Evolutionary conservation across 345 rosid genomes (phyloP).

Genomic region (Diplotaxis tenuifolia): DNA sequence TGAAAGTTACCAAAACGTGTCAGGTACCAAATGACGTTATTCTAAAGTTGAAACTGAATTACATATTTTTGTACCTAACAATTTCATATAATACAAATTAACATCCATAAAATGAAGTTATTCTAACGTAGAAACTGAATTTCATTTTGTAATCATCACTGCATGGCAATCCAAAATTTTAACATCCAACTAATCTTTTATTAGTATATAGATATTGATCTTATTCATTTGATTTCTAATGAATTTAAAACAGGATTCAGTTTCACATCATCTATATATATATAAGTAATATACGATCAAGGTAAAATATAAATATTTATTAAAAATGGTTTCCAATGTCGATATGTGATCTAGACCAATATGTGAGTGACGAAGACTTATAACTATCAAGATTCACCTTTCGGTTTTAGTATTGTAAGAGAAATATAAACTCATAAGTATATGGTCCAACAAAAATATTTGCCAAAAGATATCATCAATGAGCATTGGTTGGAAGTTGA

Average conservation of each 20-base stretch:
- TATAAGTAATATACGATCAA: neutral
- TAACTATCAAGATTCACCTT: neutral
- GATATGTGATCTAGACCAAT: neutral
- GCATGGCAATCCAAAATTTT: too few relatives aligned
- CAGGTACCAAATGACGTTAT: neutral
- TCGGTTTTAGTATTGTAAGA: neutral
- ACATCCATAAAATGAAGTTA: too few relatives aligned
- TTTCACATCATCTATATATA: neutral
- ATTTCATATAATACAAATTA: too few relatives aligned
- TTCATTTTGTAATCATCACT: too few relatives aligned
- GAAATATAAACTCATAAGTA: neutral
- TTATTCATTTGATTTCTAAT: neutral
- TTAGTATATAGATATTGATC: neutral
- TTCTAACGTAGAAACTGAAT: too few relatives aligned
- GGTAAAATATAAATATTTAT: neutral
- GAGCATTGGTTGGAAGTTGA: constrained; percentile 24
- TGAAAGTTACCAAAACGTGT: neutral
- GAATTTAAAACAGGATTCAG: neutral
- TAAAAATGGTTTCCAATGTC: neutral
- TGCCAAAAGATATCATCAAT: neutral
- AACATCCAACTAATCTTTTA: neutral
- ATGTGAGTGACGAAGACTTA: neutral
- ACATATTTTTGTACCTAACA: too few relatives aligned
- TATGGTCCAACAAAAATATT: neutral
- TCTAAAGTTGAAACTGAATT: too few relatives aligned